Percentiles rank a stretch among this genome's conserved stretches.
These are phyloP conservation scores for Prillingera fragicola DNA, from an alignment of 1,284 basidiomycete genomes.

Conservation along the genomic window DNA sequence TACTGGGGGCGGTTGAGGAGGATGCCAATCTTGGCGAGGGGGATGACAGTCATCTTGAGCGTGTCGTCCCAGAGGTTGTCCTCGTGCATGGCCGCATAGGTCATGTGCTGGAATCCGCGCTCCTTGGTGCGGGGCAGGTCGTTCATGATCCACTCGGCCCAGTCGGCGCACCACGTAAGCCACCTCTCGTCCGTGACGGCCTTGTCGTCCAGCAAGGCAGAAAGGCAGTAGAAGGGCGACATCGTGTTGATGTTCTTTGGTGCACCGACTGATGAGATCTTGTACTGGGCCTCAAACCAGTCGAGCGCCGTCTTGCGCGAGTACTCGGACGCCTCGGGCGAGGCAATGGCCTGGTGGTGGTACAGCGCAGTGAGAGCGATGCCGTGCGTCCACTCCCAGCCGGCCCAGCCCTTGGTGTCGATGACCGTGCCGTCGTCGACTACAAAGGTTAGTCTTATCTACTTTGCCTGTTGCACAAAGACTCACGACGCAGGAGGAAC, in stretches of 20 bases:
- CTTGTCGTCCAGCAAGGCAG: constrained; percentile 49
- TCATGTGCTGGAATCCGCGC: constrained; percentile 58
- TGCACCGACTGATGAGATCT: constrained; percentile 51
- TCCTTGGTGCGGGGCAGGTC: constrained; percentile 56
- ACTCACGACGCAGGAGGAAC: constrained; percentile 53
- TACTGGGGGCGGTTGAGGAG: constrained; percentile 54
- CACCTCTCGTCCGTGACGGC: constrained; percentile 28
- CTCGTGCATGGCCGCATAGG: constrained; percentile 55
- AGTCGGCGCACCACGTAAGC: constrained; percentile 52
- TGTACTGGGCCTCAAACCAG: constrained; percentile 58
- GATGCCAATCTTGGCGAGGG: constrained; percentile 58
- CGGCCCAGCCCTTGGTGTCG: constrained; percentile 62
- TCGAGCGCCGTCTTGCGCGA: constrained; percentile 52
- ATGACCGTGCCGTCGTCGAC: constrained; percentile 58
- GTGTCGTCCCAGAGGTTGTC: constrained; percentile 65
- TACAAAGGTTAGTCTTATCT: constrained; percentile 8
- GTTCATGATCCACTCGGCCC: constrained; percentile 64
- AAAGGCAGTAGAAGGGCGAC: constrained; percentile 58
- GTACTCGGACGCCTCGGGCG: constrained; percentile 50
- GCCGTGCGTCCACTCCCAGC: constrained; percentile 65
- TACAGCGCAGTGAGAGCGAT: constrained; percentile 29
- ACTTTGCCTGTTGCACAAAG: neutral
- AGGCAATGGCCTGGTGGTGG: constrained; percentile 29
- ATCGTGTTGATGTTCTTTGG: constrained; percentile 67
- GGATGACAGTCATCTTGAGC: constrained; percentile 57